Percentiles rank a stretch among this genome's conserved stretches.
Evolutionary conservation across 805 yeast species (phyloP).

Genomic region (Schizosaccharomyces octosporus): DNA sequence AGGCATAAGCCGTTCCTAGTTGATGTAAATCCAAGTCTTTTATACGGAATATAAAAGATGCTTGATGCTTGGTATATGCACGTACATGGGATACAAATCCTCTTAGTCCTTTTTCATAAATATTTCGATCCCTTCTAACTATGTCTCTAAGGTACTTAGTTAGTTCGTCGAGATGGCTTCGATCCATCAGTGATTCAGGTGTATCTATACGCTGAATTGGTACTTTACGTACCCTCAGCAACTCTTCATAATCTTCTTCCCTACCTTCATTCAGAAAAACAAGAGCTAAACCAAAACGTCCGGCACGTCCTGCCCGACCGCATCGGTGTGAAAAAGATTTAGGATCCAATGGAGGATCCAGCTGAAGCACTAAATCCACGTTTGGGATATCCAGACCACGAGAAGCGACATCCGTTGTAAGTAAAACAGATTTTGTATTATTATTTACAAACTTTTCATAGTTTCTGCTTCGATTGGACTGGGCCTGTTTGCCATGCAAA

Average conservation of each 20-base stretch:
- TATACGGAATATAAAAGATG: conserved; percentile 65
- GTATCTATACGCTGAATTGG: conserved; percentile 19
- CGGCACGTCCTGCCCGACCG: conserved; percentile 90
- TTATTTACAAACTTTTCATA: conserved; percentile 30
- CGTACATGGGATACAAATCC: conserved; percentile 65
- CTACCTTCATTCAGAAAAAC: conserved; percentile 48
- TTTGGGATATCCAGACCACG: conserved; percentile 89
- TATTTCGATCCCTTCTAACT: conserved; percentile 47
- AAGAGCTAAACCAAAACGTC: conserved; percentile 54
- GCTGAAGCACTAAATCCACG: conserved; percentile 77
- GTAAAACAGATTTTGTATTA: conserved; percentile 29
- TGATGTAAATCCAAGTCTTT: conserved; percentile 46
- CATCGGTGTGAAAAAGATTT: conserved; percentile 79
- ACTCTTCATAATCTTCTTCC: conserved; percentile 61
- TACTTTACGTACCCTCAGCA: conserved; percentile 50
- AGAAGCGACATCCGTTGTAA: conserved; percentile 97
- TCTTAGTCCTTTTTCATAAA: conserved; percentile 56
- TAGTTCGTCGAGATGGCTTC: conserved; percentile 6
- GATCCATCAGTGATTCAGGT: conserved; percentile 4
- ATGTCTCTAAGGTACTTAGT: conserved; percentile 19
- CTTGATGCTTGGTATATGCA: conserved; percentile 69
- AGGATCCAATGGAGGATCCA: conserved; percentile 87
- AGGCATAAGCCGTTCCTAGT: conserved; percentile 51
- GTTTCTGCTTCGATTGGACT: conserved; percentile 54
- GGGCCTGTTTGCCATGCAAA: conserved; percentile 74